Conservation (phyloP, 169 alveolate species). For the Plasmodium knowlesi region DNA sequence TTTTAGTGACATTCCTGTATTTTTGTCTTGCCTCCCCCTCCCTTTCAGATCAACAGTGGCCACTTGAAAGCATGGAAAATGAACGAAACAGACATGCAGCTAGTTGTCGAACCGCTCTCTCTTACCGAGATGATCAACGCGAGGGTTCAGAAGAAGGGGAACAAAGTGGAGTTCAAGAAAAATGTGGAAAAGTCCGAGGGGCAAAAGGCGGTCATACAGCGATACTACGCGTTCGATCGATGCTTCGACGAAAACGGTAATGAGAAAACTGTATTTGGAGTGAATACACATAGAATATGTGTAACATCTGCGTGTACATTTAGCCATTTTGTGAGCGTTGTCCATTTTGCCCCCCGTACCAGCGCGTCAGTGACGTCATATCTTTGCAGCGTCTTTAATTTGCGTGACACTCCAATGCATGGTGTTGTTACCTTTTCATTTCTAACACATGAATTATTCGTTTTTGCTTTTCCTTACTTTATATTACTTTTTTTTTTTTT, state of each 20-base stretch:
- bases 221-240: slow-evolving; percentile 82
- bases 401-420: background rate
- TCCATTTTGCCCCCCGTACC: background rate
- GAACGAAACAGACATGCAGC: slow-evolving; percentile 77
- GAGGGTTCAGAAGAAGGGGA: slow-evolving; percentile 74
- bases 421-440: background rate
- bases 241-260: slow-evolving; percentile 84
- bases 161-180: slow-evolving; percentile 60
- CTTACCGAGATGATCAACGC: slow-evolving; percentile 80
- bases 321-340: background rate
- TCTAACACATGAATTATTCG: background rate
- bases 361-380: background rate
- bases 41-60: slow-evolving; percentile 78
- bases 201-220: slow-evolving; percentile 82
- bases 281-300: background rate
- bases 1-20: background rate
- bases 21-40: background rate
- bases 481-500: background rate
- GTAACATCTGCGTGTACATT: background rate
- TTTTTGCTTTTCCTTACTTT: background rate
- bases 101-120: slow-evolving; percentile 84
- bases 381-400: background rate
- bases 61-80: slow-evolving; percentile 86
- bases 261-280: background rate
- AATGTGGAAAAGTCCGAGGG: slow-evolving; percentile 83